Base-by-base conservation (phyloP, 192 early-diverging fungal genomes). In the Rhizoclosmatium globosum region DNA sequence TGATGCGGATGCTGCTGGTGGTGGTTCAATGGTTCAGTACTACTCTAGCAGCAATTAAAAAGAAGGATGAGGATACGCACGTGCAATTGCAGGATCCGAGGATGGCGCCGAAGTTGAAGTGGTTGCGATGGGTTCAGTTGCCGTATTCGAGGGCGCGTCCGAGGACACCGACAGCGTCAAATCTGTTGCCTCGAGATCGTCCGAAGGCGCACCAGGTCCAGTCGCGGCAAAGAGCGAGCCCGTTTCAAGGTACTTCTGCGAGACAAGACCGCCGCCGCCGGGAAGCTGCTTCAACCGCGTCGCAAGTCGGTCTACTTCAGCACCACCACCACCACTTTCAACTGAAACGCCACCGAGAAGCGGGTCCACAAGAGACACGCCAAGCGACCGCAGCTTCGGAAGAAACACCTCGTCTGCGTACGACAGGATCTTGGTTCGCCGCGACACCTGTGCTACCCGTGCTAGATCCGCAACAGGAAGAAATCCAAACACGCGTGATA, bases 331-430 rank as follows among this genome's bases (percentile, higher is more conserved):
- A 60, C 13, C 39, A 11, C 42, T 70, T 59, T 1, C 57, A n/a
- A n/a, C n/a, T n/a, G n/a, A n/a, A n/a, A n/a, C n/a, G 3, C 41
- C 67, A 42, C 64, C 39, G 15, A 48, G 9, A 9, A 43, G 13
- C 23, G 68, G 56, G 38, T 68, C 65, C 19, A 44, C 47, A 19
- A 39, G 46, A 1, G 48, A 21, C 64, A 90, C 82, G 42, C 85
- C 91, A 57, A 94, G 84, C 4, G 72, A 74, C 41, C 79, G 71
- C 19, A 95, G 82, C 76, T 93, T 94, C 2, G 79, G 83, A 57
- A 92, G 88, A 85, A 91, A 95, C 71, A 95, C 89, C 47, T 89
- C 92, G 77, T 95, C 93, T 43, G 90, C 88, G 82, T 94, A 94
- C 19, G 84, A 89, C 44, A 95, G 85, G 50, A 95, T 91, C 79